Conservation (phyloP, 805 yeast species). For the Cyberlindnera americana region DNA sequence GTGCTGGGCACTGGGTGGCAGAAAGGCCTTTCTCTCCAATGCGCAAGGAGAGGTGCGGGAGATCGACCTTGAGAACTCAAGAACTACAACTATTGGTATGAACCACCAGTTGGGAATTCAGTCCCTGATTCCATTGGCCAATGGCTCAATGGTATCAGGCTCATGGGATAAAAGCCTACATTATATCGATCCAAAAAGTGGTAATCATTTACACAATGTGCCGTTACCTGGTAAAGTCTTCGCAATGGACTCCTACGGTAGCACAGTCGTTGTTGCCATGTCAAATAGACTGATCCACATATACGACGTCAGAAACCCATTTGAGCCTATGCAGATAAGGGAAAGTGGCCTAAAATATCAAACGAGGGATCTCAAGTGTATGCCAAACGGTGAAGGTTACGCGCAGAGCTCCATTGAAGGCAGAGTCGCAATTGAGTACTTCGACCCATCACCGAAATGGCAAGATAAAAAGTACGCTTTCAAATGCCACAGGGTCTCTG, state of each 20-base stretch:
- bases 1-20: constrained; percentile 20
- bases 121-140: constrained; percentile 18
- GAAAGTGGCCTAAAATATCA: constrained; percentile 69
- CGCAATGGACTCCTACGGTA: constrained; percentile 50
- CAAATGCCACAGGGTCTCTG: constrained; percentile 65
- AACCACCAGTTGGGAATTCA: constrained; percentile 41
- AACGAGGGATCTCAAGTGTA: constrained; percentile 50
- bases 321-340: constrained; percentile 44
- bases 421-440: constrained; percentile 69
- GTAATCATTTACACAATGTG: constrained; percentile 8
- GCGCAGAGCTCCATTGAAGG: constrained; percentile 80
- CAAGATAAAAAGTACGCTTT: constrained; percentile 63
- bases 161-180: constrained; percentile 49
- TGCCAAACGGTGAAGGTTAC: constrained; percentile 56
- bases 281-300: constrained; percentile 50
- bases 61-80: constrained; percentile 47
- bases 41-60: constrained; percentile 52
- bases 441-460: constrained; percentile 43
- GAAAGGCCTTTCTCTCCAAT: constrained; percentile 42
- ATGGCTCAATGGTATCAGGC: constrained; percentile 43
- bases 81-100: constrained; percentile 24
- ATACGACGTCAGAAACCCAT: constrained; percentile 50
- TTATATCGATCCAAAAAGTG: constrained; percentile 11
- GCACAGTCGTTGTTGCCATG: constrained; percentile 48
- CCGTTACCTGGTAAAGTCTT: constrained; percentile 49